Conservation (phyloP, 176 grass and related monocot genomes). For the Avena atlantica region DNA sequence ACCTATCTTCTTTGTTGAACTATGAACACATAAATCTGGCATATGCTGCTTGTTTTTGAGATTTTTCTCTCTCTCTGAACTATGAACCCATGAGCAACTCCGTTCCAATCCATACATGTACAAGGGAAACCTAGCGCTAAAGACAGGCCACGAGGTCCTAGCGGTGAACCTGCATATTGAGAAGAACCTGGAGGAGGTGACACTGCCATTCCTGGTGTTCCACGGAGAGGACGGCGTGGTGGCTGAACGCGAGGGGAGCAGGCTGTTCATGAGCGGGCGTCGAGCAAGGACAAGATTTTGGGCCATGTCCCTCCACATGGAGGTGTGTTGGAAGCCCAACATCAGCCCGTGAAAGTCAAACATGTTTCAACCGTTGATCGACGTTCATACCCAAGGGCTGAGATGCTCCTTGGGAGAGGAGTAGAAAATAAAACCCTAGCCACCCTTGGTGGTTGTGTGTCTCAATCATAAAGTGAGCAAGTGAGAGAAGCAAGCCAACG, state of each 20-base stretch:
- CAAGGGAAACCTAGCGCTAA: slow-evolving; percentile 57
- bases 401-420: too few species aligned
- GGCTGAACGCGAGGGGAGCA: slow-evolving; percentile 58
- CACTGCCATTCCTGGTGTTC: slow-evolving; percentile 70
- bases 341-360: too few species aligned
- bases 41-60: background rate
- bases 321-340: too few species aligned
- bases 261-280: slow-evolving; percentile 63
- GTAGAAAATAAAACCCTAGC: too few species aligned
- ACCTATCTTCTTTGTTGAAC: background rate
- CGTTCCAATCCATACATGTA: slow-evolving; percentile 65
- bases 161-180: slow-evolving; percentile 57
- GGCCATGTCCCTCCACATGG: too few species aligned
- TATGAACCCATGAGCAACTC: slow-evolving; percentile 38
- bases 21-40: background rate
- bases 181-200: slow-evolving; percentile 66
- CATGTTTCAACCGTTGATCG: too few species aligned
- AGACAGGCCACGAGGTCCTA: slow-evolving; percentile 66
- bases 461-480: too few species aligned
- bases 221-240: slow-evolving; percentile 64
- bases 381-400: too few species aligned
- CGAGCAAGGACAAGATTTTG: slow-evolving; percentile 59
- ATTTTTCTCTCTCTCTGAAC: background rate
- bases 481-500: too few species aligned
- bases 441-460: too few species aligned